phyloP scores from a whole-genome alignment of 257 asterid species.

The Petrea volubilis region DNA sequence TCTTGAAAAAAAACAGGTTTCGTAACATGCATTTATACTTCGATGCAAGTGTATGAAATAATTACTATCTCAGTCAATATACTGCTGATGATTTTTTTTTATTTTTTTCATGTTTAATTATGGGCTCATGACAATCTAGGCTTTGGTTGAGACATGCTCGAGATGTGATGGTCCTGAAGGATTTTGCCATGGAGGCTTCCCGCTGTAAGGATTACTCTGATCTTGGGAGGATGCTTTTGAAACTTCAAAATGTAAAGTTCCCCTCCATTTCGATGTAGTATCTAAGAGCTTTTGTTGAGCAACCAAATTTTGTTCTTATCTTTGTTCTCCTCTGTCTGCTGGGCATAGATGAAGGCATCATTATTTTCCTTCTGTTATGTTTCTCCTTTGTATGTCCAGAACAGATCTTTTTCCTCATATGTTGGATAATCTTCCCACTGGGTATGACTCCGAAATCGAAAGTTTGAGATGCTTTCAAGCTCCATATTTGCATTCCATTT shows the following conservation, averaged over 20 bases:
- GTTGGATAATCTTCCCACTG: neutral
- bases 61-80: conserved; percentile 2
- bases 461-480: neutral
- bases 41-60: neutral
- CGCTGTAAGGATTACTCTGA: conserved; percentile 77
- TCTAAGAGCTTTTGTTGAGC: conserved; percentile 1
- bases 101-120: conserved; percentile 18
- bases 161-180: conserved; percentile 76
- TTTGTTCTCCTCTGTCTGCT: conserved; percentile 5
- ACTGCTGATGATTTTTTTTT: conserved; percentile 18
- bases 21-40: neutral
- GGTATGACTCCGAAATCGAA: neutral
- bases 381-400: conserved; percentile 8
- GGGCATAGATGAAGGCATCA: conserved; percentile 4
- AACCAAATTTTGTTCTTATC: neutral
- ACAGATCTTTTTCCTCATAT: neutral
- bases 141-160: conserved; percentile 78
- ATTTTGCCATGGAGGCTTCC: conserved; percentile 88
- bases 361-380: neutral
- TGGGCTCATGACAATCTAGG: conserved; percentile 54
- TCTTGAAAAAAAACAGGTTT: too few species aligned
- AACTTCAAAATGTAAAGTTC: conserved; percentile 73
- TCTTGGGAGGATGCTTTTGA: conserved; percentile 89
- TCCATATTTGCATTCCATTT: neutral
- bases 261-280: conserved; percentile 25